Evolutionary conservation across 805 yeast genomes (phyloP), one percentile per base, ranked within the genome.

Genomic region (Candida argentea): DNA sequence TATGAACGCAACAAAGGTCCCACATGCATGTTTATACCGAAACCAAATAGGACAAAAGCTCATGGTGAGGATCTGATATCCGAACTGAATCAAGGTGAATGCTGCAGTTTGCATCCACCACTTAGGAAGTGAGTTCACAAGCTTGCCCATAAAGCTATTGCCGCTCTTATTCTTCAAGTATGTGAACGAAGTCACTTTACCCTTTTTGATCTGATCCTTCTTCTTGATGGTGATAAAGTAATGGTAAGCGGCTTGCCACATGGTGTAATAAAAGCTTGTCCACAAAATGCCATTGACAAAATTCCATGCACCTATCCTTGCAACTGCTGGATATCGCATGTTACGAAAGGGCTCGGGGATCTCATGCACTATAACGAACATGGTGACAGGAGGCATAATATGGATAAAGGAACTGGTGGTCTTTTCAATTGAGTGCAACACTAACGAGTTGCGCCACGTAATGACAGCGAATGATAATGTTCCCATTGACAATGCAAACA

Each of bases 391-490:
- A 2, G 98, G 98, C 57, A 84, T 68, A 9, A 91, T 65, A 48
- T 89, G 98, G 37, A 89, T 89, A 43, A 85, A 81, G 3, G 94
- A 76, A 13, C 89, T 76, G 2, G 97, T 91, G 10, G 87, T 84
- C 52, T 89, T 89, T 39, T 89, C 98, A 35, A 89, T 70, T 8
- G 89, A 77, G 48, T 89, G 98, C 26, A 89, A 62, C 6, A 89
- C 97, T 31, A 89, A 62, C 5, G 95, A 86, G 50, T 89, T 89
- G 41, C 94, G 67, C 98, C 97, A 89, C 0, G 95, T 83, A 24
- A 89, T 76, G 14, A 89, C 95, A 0, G 96, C 96, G 69, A 84
- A 87, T 5, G 94, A 71, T 31, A 89, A 56, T 0, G 96, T 84
- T 1, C 97, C 98, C 57, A 80, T 76, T 1, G 91, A 69, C 35